Evolutionary conservation across 2,329 filamentous ascomycete genomes (phyloP).

Genomic region (Paecilomyces formosus): DNA sequence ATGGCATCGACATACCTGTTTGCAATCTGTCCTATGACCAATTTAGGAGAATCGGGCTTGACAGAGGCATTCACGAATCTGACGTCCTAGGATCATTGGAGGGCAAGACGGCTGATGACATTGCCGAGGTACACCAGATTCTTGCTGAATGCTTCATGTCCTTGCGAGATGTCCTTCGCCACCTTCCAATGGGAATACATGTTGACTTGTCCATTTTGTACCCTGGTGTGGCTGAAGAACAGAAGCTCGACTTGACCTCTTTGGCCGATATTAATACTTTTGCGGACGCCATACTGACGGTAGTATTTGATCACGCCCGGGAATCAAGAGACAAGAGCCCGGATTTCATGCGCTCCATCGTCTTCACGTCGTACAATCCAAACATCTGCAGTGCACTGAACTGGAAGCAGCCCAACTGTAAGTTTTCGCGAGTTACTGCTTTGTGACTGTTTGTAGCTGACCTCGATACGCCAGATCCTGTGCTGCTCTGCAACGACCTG

Average conservation of each 20-base stretch:
- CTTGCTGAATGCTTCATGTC: slow-evolving; percentile 72
- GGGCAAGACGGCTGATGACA: slow-evolving; percentile 26
- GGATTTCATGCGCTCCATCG: slow-evolving; percentile 73
- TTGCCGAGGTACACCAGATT: slow-evolving; percentile 62
- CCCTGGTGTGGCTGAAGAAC: slow-evolving; percentile 68
- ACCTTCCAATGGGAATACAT: slow-evolving; percentile 72
- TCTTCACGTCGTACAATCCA: slow-evolving; percentile 89
- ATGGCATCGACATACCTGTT: slow-evolving; percentile 73
- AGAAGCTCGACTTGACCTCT: slow-evolving; percentile 60
- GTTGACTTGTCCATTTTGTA: slow-evolving; percentile 90
- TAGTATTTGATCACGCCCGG: slow-evolving; percentile 88
- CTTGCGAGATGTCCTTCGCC: slow-evolving; percentile 65
- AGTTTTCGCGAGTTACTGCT: slow-evolving; percentile 20
- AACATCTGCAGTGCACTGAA: slow-evolving; percentile 89
- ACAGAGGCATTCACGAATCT: slow-evolving; percentile 24
- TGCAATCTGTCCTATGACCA: slow-evolving; percentile 65
- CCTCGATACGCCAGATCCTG: slow-evolving; percentile 55
- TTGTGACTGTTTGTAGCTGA: slow-evolving; percentile 6
- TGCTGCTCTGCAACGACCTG: slow-evolving; percentile 90
- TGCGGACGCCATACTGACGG: slow-evolving; percentile 72
- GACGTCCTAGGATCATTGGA: slow-evolving; percentile 23
- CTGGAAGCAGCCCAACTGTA: slow-evolving; percentile 97
- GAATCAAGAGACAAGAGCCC: slow-evolving; percentile 57
- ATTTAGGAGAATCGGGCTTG: slow-evolving; percentile 37
- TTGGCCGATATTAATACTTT: slow-evolving; percentile 78